Base-by-base conservation (phyloP, 2,329 filamentous ascomycete species). In the Aureobasidium sp. region DNA sequence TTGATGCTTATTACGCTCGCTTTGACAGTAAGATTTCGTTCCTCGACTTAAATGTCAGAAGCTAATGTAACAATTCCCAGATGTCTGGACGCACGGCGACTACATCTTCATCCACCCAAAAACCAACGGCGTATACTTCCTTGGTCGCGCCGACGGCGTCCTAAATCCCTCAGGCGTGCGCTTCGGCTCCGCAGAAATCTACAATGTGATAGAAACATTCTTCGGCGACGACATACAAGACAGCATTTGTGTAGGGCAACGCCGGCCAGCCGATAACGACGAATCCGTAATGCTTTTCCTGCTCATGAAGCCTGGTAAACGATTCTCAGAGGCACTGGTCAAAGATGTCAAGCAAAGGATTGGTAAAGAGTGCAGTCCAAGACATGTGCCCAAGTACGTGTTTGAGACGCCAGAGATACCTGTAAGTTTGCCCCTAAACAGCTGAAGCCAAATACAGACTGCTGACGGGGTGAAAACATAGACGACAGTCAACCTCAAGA, bases 381-480 rank as follows among this genome's bases (percentile, higher is more conserved):
- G 90, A 60, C 90, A 93, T 75, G 87, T 93, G 15, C 90, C 90
- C 1, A 86, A 80, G 71, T 91, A 86, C 71, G 80, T 94, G 23
- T 93, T 93, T 71, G 85, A 91, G 76, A 90, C 88, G 7, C 86
- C 86, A 20, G 90, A 89, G 67, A 91, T 94, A 70, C 90, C 90
- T 64, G 88, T 90, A 74, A 76, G 86, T 56, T 26, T 10, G 9
- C 9, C 26, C 42, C 6, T 27, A 15, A 15, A 3, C n/a, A 17
- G 7, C 15, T 29, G 3, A 3, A 39, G 20, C 12, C 17, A 20
- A 4, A 20, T 8, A 51, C 4, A 20, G 1, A 13, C 13, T 42
- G 17, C 36, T 56, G 13, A 42, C 9, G 13, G n/a, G 29, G 29
- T 8, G 15, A 50, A 17, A 50, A 9, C 13, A 8, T 6, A 91